A percentile compares a stretch with the other conserved stretches of the same genome.
Evolutionary conservation across 73 alveolate genomes (phyloP).

Genomic region (Paramecium tetraurelia): DNA sequence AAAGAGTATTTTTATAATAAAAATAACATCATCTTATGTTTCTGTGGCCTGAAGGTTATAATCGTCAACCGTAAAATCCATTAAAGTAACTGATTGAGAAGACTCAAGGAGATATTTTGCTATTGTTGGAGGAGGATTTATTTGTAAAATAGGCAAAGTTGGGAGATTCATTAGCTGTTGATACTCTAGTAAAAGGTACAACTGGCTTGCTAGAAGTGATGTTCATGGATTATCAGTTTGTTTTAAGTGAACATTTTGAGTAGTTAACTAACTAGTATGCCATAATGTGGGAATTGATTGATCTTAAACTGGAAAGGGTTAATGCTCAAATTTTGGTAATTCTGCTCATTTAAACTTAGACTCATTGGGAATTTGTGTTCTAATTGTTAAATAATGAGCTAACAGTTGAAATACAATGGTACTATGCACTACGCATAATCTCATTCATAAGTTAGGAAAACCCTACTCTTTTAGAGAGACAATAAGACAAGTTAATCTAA

Average conservation of each 20-base stretch:
- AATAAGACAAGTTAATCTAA: neutral
- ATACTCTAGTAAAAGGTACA: neutral
- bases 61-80: neutral
- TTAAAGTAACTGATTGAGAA: neutral
- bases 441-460: neutral
- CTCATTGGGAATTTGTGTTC: neutral
- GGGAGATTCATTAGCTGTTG: constrained; percentile 26
- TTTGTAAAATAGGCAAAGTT: neutral
- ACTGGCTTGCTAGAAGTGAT: neutral
- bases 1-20: neutral
- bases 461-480: neutral
- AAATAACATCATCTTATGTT: neutral
- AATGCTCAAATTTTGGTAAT: neutral
- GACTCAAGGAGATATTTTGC: neutral
- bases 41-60: constrained; percentile 22
- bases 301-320: neutral
- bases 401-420: neutral
- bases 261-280: neutral
- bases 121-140: neutral
- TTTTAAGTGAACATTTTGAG: neutral
- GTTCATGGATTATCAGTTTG: constrained; percentile 18
- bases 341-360: neutral
- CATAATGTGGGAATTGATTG: neutral
- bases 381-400: neutral
- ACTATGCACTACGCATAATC: neutral